These are phyloP conservation scores for Gossypium raimondii DNA, from an alignment of 345 rosid genomes.

Conservation along the genomic window DNA sequence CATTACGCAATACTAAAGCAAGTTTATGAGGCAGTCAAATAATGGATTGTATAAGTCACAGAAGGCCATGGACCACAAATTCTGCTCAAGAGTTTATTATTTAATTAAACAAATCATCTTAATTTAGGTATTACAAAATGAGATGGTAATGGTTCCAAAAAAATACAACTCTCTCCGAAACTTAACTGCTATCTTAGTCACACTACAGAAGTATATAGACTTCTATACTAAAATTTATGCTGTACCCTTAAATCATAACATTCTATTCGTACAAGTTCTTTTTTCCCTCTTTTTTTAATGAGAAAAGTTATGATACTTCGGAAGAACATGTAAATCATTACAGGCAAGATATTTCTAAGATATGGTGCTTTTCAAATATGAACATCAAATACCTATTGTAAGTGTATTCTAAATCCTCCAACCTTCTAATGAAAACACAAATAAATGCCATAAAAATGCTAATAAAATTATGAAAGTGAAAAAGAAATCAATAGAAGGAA, in stretches of 20 bases:
- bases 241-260: background rate
- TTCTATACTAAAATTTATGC: background rate
- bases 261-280: background rate
- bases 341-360: background rate
- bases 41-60: background rate
- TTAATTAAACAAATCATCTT: background rate
- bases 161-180: background rate
- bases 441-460: background rate
- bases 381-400: background rate
- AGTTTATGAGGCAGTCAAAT: background rate
- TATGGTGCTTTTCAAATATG: slow-evolving; percentile 5
- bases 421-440: background rate
- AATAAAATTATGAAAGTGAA: background rate
- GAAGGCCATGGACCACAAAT: background rate
- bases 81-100: background rate
- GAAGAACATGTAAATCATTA: background rate
- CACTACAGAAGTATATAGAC: background rate
- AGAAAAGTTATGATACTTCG: background rate
- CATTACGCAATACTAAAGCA: background rate
- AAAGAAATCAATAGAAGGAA: background rate
- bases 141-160: background rate
- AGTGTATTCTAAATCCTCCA: background rate
- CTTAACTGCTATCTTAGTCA: background rate
- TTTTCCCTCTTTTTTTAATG: background rate
- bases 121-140: background rate